These are phyloP conservation scores for Cardamine chenopodiifolia DNA, from an alignment of 345 rosid genomes.

Conservation along the genomic window DNA sequence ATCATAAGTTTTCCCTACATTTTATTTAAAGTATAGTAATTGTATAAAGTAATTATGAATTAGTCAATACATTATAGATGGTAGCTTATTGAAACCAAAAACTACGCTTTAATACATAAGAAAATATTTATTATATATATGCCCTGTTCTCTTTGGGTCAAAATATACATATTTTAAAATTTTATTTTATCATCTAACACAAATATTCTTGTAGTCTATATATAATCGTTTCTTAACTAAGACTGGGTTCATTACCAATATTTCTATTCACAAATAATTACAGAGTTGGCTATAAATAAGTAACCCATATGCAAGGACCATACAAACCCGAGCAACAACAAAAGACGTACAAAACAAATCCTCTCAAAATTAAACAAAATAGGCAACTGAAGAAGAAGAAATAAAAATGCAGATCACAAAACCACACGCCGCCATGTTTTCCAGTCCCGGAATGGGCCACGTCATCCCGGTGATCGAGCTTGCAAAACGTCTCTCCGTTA, in stretches of 20 bases:
- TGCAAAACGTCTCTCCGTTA: slow-evolving; percentile 48
- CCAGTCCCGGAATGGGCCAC: slow-evolving; percentile 81
- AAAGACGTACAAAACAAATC: not conserved
- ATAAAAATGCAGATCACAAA: slow-evolving; percentile 42
- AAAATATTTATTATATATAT: not conserved
- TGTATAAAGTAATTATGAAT: not conserved
- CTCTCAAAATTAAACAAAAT: not conserved
- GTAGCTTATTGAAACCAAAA: not conserved
- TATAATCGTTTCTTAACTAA: not conserved
- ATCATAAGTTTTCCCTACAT: not conserved
- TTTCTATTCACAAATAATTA: not conserved
- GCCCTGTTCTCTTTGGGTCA: not conserved
- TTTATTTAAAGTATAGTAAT: not conserved
- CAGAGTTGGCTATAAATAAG: slow-evolving; percentile 29
- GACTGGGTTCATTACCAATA: not conserved
- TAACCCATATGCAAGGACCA: not conserved
- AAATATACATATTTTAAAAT: not conserved
- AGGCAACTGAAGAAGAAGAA: not conserved
- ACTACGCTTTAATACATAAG: not conserved
- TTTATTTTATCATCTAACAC: not conserved
- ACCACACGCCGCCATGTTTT: slow-evolving; percentile 53
- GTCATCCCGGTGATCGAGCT: slow-evolving; percentile 68
- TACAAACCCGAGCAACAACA: not conserved
- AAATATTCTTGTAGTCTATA: not conserved
- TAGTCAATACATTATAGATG: not conserved